Conservation (phyloP, 1,284 basidiomycete species). For the Ganoderma multipileum region DNA sequence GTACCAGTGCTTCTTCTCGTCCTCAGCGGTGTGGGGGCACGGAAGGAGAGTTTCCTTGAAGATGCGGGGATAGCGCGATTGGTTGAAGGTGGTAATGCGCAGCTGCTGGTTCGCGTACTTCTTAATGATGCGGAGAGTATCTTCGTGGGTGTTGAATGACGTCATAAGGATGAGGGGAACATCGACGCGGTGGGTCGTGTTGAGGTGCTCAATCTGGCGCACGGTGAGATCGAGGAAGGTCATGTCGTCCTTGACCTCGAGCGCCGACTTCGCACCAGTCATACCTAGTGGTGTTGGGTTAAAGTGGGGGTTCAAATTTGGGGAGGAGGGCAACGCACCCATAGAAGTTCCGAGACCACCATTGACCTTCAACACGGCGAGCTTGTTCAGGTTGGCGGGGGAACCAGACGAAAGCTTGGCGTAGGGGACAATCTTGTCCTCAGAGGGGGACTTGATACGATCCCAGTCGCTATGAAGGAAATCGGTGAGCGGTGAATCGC, state of each 20-base stretch:
- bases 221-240: constrained; percentile 98
- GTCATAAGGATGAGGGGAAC: constrained; percentile 99
- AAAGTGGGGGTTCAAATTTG: background rate
- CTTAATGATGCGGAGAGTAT: constrained; percentile 97
- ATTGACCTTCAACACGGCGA: constrained; percentile 99
- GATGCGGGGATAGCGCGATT: constrained; percentile 98
- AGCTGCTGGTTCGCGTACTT: constrained; percentile 99
- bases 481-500: constrained; percentile 9
- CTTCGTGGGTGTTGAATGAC: constrained; percentile 99
- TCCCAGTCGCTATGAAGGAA: constrained; percentile 85
- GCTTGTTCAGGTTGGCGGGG: constrained; percentile 84
- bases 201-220: constrained; percentile 93
- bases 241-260: constrained; percentile 97
- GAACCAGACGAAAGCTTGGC: constrained; percentile 71
- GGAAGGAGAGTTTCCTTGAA: constrained; percentile 95
- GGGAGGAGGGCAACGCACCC: constrained; percentile 56
- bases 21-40: constrained; percentile 84
- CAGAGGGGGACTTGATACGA: constrained; percentile 93
- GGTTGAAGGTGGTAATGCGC: constrained; percentile 96
- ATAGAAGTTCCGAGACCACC: constrained; percentile 98
- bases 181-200: constrained; percentile 76
- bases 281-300: constrained; percentile 60
- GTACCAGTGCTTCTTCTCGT: constrained; percentile 98
- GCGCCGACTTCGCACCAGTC: constrained; percentile 92
- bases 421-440: constrained; percentile 94